A percentile compares a stretch with the other conserved stretches of the same genome.
phyloP scores from a whole-genome alignment of 352 stramenopile species.

The Poterioochromonas sp. region DNA sequence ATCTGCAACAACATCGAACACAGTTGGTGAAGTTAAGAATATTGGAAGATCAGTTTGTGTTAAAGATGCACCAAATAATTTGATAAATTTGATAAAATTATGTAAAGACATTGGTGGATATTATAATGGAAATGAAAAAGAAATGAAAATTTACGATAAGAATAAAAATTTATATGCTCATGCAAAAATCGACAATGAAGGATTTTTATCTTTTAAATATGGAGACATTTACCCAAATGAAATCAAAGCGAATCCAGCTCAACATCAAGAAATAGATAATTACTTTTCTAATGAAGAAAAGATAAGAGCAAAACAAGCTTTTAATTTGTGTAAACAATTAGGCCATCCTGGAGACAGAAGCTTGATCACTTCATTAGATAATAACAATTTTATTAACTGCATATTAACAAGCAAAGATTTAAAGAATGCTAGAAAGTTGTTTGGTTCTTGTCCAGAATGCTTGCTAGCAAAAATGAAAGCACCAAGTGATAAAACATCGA shows the following conservation, averaged over 20 bases:
- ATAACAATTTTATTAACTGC: background rate
- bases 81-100: background rate
- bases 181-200: background rate
- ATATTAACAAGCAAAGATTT: background rate
- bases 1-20: background rate
- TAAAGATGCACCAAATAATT: background rate
- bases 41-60: background rate
- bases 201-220: background rate
- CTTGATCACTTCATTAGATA: background rate
- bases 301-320: background rate
- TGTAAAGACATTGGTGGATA: background rate
- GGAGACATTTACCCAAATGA: background rate
- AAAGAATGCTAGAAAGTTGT: background rate
- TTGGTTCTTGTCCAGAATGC: background rate
- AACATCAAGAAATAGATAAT: background rate
- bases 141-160: background rate
- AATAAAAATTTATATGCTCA: background rate
- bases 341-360: background rate
- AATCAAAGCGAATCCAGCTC: background rate
- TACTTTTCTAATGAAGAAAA: background rate
- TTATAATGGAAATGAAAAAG: background rate
- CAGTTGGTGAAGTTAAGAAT: background rate
- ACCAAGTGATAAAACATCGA: background rate
- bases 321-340: background rate
- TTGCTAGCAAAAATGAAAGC: conserved; percentile 1